These are phyloP conservation scores for Mycena sanguinolenta DNA, from an alignment of 768 basidiomycete species.

Conservation along the genomic window DNA sequence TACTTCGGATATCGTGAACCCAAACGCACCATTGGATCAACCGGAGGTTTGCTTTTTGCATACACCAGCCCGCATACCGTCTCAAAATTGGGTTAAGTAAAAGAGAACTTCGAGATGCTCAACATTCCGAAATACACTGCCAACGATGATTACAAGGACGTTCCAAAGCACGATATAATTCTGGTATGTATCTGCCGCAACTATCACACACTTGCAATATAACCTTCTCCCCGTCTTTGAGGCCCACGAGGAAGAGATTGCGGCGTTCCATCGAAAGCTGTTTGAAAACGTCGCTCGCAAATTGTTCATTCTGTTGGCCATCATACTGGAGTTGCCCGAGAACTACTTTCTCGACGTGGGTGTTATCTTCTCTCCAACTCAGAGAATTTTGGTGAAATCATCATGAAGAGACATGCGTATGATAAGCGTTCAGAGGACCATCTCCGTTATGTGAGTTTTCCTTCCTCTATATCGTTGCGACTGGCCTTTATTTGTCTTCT, in stretches of 20 bases:
- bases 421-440: slow-evolving; percentile 50
- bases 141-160: slow-evolving; percentile 35
- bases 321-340: slow-evolving; percentile 62
- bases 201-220: background rate
- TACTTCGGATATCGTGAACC: slow-evolving; percentile 55
- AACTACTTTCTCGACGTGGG: slow-evolving; percentile 53
- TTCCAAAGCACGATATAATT: slow-evolving; percentile 44
- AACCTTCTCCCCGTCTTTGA: background rate
- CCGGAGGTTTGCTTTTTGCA: slow-evolving; percentile 31
- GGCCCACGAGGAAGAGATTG: slow-evolving; percentile 46
- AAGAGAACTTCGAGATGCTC: slow-evolving; percentile 55
- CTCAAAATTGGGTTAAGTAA: slow-evolving; percentile 36
- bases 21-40: slow-evolving; percentile 47
- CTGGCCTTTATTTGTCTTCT: slow-evolving; percentile 2
- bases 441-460: slow-evolving; percentile 45
- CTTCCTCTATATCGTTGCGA: no score
- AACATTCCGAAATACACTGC: slow-evolving; percentile 54
- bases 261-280: slow-evolving; percentile 46
- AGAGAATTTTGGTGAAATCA: background rate
- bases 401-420: slow-evolving; percentile 49
- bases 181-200: slow-evolving; percentile 7
- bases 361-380: background rate
- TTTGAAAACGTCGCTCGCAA: slow-evolving; percentile 48
- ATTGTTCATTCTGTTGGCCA: slow-evolving; percentile 51
- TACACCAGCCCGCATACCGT: background rate